phyloP scores from a whole-genome alignment of 2,329 filamentous ascomycete species.

The Zymoseptoria brevis region DNA sequence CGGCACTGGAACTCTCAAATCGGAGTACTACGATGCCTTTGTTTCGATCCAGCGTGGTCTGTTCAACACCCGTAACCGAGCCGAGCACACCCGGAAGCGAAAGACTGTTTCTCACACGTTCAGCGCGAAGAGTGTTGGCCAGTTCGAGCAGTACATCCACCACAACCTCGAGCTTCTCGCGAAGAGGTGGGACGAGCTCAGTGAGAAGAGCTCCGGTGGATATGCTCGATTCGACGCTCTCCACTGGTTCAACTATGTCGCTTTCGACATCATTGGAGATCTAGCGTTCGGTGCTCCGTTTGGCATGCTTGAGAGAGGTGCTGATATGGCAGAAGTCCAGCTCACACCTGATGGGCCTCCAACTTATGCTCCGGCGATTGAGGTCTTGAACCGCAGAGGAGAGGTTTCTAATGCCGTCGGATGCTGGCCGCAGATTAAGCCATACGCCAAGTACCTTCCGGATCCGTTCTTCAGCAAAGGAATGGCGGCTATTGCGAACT shows the following conservation, averaged over 20 bases:
- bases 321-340: constrained; percentile 28
- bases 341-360: constrained; percentile 23
- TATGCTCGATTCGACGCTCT: constrained; percentile 51
- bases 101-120: constrained; percentile 87
- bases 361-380: constrained; percentile 52
- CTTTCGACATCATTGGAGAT: constrained; percentile 68
- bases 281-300: constrained; percentile 57
- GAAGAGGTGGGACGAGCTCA: constrained; percentile 61
- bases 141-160: constrained; percentile 77
- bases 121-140: constrained; percentile 66
- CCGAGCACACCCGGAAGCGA: constrained; percentile 78
- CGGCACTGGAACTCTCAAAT: constrained; percentile 45
- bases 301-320: constrained; percentile 72
- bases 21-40: constrained; percentile 83
- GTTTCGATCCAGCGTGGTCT: constrained; percentile 78
- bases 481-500: constrained; percentile 50
- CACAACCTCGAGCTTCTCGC: constrained; percentile 68
- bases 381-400: constrained; percentile 80
- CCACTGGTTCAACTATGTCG: constrained; percentile 70
- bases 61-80: constrained; percentile 80
- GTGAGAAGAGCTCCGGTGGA: constrained; percentile 47
- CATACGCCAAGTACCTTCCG: constrained; percentile 67
- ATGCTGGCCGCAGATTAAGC: constrained; percentile 64
- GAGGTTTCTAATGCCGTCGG: constrained; percentile 75
- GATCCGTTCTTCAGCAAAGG: constrained; percentile 31